Percentiles rank a stretch among this genome's conserved stretches.
Conservation (phyloP, 2,329 filamentous ascomycete genomes). For the Didymella pinodella region DNA sequence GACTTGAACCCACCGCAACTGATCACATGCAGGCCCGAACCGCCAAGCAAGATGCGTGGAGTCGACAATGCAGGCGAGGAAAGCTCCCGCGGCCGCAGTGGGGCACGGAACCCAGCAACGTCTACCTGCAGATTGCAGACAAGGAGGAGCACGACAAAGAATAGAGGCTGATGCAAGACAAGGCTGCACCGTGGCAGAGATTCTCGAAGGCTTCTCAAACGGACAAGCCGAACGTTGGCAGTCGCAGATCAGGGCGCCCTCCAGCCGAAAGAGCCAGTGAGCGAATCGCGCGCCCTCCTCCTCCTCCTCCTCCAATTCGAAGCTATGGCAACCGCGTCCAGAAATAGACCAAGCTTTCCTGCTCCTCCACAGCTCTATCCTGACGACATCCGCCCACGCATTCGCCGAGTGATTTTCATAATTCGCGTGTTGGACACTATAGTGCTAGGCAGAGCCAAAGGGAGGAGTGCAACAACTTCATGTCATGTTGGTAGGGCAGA, state of each 20-base stretch:
- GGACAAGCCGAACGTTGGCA: conserved; percentile 26
- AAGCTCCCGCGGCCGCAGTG: conserved; percentile 16
- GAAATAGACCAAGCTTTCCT: conserved; percentile 10
- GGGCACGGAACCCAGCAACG: conserved; percentile 13
- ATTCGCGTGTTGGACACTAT: not conserved
- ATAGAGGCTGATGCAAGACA: conserved; percentile 4
- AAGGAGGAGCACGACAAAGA: conserved; percentile 5
- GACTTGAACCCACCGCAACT: conserved; percentile 34
- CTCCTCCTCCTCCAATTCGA: conserved; percentile 8
- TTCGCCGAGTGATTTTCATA: not conserved
- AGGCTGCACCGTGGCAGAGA: conserved; percentile 10
- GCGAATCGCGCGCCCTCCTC: conserved; percentile 17
- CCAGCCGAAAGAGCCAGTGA: conserved; percentile 8
- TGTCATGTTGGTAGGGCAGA: conserved; percentile 7
- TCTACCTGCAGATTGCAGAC: conserved; percentile 10
- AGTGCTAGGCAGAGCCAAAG: not conserved
- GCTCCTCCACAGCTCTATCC: conserved; percentile 10
- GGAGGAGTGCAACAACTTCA: conserved; percentile 4
- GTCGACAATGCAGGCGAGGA: conserved; percentile 20
- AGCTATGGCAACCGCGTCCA: conserved; percentile 10
- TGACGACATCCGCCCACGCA: conserved; percentile 1
- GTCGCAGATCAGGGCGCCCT: conserved; percentile 18
- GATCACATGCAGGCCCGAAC: conserved; percentile 45
- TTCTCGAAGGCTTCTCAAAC: conserved; percentile 29
- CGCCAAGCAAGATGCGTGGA: conserved; percentile 31